Evolutionary conservation across 73 alveolate genomes (phyloP), one percentile per base, ranked within the genome.

Genomic region (Tetrahymena elliotti): DNA sequence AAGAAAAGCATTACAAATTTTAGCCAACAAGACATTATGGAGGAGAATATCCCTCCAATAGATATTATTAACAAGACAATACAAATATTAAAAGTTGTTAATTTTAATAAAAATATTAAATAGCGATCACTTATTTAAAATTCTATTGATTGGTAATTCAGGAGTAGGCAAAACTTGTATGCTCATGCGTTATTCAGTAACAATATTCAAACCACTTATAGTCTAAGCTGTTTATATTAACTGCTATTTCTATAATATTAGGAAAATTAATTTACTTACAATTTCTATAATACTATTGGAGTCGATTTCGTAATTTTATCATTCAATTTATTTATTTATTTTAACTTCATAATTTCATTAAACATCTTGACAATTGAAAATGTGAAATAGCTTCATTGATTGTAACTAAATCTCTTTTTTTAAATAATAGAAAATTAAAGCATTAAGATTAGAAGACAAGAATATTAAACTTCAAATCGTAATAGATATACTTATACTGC

Each of bases 131-230:
- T 95, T 97, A 92, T 96, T 97, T 94, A 97, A 97, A 93, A 94
- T 97, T 33, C 95, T 97, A 92, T 96, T 96, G 84, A 97, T 97
- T 38, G 98, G 99, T 34, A 97, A 97, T 82, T 93, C 97, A 35
- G 99, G 99, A 37, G 98, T 95, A 20, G 98, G 98, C 38, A 96
- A 96, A 93, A 84, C 97, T 22, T 96, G 98, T 33, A 95, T 96
- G 93, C 52, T 96, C 88, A 96, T 93, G 97, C 88, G 97, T 93
- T 95, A 95, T 83, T 95, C 88, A 68, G 88, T 68, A 68, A 47
- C 20, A 22, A 47, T 18, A 18, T 47, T 47, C 13, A 47, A 4
- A 47, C 6, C 82, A 6, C 27, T 47, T 27, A 18, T 1, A 47
- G 82, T 47, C 20, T 27, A 47, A 47, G 82, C 82, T 13, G 31